Evolutionary conservation across 371 early-diverging fungal genomes (phyloP).

Genomic region (Dinochytrium kinnereticum): DNA sequence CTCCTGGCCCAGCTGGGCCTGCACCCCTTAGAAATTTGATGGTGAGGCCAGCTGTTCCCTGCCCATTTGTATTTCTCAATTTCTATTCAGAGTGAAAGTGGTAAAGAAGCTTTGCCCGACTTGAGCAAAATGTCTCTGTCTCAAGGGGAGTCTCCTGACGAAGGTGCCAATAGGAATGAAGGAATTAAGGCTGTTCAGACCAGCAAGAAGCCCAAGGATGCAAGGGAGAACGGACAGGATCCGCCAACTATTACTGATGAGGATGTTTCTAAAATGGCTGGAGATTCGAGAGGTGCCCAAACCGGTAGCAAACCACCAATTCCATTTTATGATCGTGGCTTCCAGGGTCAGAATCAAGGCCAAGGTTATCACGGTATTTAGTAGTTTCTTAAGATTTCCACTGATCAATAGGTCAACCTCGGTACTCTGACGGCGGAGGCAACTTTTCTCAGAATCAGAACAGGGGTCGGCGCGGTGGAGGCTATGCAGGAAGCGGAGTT

Average conservation of each 20-base stretch:
- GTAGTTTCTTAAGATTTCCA: too few relatives aligned
- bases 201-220: not conserved
- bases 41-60: too few relatives aligned
- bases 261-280: too few relatives aligned
- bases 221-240: too few relatives aligned
- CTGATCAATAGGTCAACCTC: too few relatives aligned
- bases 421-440: not conserved
- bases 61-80: too few relatives aligned
- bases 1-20: too few relatives aligned
- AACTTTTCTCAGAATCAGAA: constrained; percentile 32
- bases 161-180: not conserved
- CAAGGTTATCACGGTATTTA: too few relatives aligned
- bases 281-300: not conserved
- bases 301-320: not conserved
- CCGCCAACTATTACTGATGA: too few relatives aligned
- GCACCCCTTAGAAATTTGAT: too few relatives aligned
- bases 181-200: not conserved
- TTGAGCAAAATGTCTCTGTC: constrained; percentile 6
- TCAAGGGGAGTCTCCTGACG: not conserved
- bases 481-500: constrained; percentile 55
- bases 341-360: too few relatives aligned
- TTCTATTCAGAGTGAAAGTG: not conserved
- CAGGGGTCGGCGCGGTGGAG: constrained; percentile 49
- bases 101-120: not conserved
- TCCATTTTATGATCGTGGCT: too few relatives aligned